These are phyloP conservation scores for Sophora flavescens DNA, from an alignment of 306 rosid species.

Conservation along the genomic window DNA sequence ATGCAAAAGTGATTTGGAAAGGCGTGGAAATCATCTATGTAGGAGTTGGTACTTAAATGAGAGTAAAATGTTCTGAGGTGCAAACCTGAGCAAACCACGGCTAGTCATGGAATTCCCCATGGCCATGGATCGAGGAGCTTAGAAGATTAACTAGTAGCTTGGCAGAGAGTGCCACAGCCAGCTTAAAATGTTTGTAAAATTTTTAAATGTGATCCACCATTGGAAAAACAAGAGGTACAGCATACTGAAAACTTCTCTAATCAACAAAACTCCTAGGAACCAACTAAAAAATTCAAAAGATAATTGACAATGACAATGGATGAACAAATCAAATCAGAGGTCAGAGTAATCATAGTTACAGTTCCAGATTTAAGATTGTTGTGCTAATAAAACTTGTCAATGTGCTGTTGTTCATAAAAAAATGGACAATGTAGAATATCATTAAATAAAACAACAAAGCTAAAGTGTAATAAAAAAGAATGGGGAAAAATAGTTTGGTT, in stretches of 20 bases:
- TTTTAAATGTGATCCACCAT: background rate
- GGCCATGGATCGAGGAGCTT: too few relatives aligned
- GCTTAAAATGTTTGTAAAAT: too few relatives aligned
- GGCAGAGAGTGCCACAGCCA: too few relatives aligned
- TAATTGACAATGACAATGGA: background rate
- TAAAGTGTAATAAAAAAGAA: background rate
- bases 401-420: background rate
- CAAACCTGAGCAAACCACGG: too few relatives aligned
- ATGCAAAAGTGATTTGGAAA: too few relatives aligned
- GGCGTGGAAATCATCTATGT: too few relatives aligned
- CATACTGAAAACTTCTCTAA: background rate
- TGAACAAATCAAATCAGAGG: background rate
- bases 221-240: background rate
- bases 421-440: background rate
- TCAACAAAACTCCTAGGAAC: conserved; percentile 8
- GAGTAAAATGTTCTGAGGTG: too few relatives aligned
- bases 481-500: background rate
- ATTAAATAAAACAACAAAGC: conserved; percentile 18
- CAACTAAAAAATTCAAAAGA: background rate
- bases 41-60: too few relatives aligned
- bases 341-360: conserved; percentile 10
- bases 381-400: background rate
- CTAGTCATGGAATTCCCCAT: too few relatives aligned
- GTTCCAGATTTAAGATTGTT: conserved; percentile 15
- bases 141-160: too few relatives aligned